Evolutionary conservation across 768 basidiomycete species (phyloP), one percentile per base, ranked within the genome.

Genomic region (Trametes gibbosa): DNA sequence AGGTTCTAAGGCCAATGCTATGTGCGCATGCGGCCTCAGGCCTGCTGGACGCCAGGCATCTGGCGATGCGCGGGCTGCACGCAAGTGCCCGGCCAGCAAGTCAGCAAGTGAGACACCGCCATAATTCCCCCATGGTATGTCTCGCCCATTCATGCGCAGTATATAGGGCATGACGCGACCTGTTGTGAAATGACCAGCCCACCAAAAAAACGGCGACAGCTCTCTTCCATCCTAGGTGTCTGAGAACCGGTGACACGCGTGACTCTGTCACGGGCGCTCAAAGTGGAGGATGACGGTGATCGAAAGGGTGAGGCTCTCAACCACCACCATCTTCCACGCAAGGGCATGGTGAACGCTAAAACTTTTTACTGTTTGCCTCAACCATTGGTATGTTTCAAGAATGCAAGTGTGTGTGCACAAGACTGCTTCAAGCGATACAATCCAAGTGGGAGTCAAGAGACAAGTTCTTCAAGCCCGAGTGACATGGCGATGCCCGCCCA

Each of bases 301-400:
- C 23, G 10, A 14, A 25, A 21, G 34, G 46, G 45, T 56, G 19
- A 56, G 54, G 16, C 34, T 56, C 45, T 56, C 19, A 13, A 56
- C 39, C 54, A 56, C 54, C 54, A 48, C 47, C 54, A 48, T 19
- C 54, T 39, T 56, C 54, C 46, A 56, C 42, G 23, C 45, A 56
- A 47, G 46, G 13, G 46, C 29, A 10, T 32, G 37, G 19, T 54
- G 43, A 48, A 48, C 37, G 50, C 50, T 39, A 21, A 37, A 50
- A 50, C 43, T 1, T 21, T 24, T n/a, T 39, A 10, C 7, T 27
- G 54, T 40, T 24, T 46, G 53, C 55, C 47, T 56, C 43, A 54
- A 54, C 16, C 7, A 2, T 49, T 6, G 37, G 47, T 21, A 4
- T 56, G 47, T 37, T 23, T 50, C 50, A 50, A 50, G 34, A 12